Evolutionary conservation across 345 rosid species (phyloP).

Genomic region (Eucalyptus erythrocorys): DNA sequence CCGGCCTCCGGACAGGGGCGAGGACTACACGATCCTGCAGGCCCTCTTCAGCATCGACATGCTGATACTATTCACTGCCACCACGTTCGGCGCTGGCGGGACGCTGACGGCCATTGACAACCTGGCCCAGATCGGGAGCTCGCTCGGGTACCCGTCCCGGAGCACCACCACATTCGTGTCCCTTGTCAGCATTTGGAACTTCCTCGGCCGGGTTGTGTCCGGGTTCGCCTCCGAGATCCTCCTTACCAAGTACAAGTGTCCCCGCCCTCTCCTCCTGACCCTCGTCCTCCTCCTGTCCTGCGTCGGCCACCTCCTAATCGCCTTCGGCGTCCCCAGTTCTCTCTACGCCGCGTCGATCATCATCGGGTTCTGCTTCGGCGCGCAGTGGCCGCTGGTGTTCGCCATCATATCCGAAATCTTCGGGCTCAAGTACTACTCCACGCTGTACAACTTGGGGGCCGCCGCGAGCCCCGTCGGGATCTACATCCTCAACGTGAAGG

Average conservation of each 20-base stretch:
- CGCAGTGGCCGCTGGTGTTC: slow-evolving; percentile 21
- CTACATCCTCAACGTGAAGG: slow-evolving; percentile 22
- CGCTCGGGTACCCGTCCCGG: slow-evolving; percentile 2
- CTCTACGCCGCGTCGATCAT: slow-evolving; percentile 21
- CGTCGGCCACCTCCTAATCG: slow-evolving; percentile 25
- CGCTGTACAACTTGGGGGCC: slow-evolving; percentile 13
- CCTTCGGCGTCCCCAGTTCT: slow-evolving; percentile 16
- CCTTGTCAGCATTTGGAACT: slow-evolving; percentile 12
- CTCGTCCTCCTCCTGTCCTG: slow-evolving; percentile 18
- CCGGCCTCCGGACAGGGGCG: slow-evolving; percentile 6
- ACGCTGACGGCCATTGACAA: slow-evolving; percentile 10
- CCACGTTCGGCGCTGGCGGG: slow-evolving; percentile 7
- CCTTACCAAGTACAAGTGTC: slow-evolving; percentile 2
- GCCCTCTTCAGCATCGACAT: slow-evolving; percentile 12
- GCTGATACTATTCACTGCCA: slow-evolving; percentile 6
- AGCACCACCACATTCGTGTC: slow-evolving; percentile 6
- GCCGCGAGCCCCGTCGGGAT: slow-evolving; percentile 21
- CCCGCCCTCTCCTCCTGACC: slow-evolving; percentile 10
- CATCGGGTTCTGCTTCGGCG: slow-evolving; percentile 29
- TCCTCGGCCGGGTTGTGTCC: slow-evolving; percentile 3
- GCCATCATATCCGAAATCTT: slow-evolving; percentile 29
- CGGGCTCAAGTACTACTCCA: slow-evolving; percentile 33
- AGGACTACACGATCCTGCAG: slow-evolving; percentile 10
- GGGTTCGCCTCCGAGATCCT: slow-evolving; percentile 6
- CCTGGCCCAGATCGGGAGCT: slow-evolving; percentile 1